Percentiles rank a stretch among this genome's conserved stretches.
These are phyloP conservation scores for Mrakia frigida DNA, from an alignment of 768 basidiomycete species.

Conservation along the genomic window DNA sequence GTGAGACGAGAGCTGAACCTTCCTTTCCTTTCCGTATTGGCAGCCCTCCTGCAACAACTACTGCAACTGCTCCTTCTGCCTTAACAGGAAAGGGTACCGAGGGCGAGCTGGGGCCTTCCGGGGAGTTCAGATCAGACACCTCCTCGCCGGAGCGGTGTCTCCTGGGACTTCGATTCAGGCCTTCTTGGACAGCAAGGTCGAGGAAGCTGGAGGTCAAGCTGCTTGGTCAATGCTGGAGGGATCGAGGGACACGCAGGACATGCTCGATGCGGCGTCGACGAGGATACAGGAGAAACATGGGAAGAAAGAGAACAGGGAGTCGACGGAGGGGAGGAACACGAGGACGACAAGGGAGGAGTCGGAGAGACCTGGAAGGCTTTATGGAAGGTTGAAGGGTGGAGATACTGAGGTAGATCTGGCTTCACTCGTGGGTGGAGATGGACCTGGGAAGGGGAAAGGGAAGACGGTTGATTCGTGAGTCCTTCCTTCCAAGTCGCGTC, in stretches of 20 bases:
- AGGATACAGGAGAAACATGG: too few relatives aligned
- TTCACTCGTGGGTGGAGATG: not conserved
- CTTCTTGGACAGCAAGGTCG: not conserved
- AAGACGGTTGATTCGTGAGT: slow-evolving; percentile 1
- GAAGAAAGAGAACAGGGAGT: too few relatives aligned
- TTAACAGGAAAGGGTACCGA: not conserved
- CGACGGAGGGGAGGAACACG: not conserved
- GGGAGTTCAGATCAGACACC: not conserved
- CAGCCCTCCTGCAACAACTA: not conserved
- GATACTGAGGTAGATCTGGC: not conserved
- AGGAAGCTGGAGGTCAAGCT: not conserved
- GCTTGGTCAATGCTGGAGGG: not conserved
- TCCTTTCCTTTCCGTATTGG: not conserved
- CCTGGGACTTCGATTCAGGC: not conserved
- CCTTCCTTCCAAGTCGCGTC: not conserved
- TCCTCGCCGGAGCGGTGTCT: not conserved
- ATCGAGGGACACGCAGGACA: not conserved
- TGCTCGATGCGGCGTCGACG: not conserved
- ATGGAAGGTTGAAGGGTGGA: not conserved
- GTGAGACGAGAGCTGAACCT: not conserved
- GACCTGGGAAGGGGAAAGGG: not conserved
- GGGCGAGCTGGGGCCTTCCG: not conserved
- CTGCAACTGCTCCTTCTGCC: not conserved
- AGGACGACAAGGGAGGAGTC: not conserved
- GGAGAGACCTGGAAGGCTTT: not conserved